A percentile compares a stretch with the other conserved stretches of the same genome.
Evolutionary conservation across 805 yeast species (phyloP).

Genomic region (Candida montana): DNA sequence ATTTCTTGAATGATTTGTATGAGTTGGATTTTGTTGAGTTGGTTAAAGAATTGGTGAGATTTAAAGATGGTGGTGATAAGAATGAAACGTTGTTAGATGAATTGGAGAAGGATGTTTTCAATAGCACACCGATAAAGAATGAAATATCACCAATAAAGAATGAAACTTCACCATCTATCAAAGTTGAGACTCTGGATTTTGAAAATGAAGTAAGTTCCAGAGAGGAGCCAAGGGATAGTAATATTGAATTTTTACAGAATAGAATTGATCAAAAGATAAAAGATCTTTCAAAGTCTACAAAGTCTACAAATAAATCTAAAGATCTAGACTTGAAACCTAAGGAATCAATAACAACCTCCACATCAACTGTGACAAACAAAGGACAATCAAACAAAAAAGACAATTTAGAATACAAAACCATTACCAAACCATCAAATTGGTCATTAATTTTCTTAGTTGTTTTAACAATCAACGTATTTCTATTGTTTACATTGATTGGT

Average conservation of each 20-base stretch:
- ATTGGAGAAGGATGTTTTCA: not conserved
- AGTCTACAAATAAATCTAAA: not conserved
- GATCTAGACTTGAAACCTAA: too few relatives aligned
- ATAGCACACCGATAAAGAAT: not conserved
- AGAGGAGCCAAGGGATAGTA: not conserved
- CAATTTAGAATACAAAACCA: not conserved
- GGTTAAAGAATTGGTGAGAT: slow-evolving; percentile 4
- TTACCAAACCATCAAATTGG: not conserved
- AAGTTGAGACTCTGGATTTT: not conserved
- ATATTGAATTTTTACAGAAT: not conserved
- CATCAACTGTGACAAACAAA: not conserved
- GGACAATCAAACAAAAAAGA: not conserved
- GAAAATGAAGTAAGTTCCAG: not conserved
- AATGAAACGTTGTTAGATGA: not conserved
- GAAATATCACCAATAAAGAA: not conserved
- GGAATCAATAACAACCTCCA: too few relatives aligned
- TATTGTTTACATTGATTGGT: not conserved
- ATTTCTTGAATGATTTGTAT: slow-evolving; percentile 14
- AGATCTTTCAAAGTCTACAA: not conserved
- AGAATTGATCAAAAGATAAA: not conserved
- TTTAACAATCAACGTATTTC: not conserved
- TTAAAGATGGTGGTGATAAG: not conserved
- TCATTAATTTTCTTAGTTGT: not conserved
- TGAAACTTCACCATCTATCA: not conserved
- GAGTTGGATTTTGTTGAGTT: slow-evolving; percentile 13